These are phyloP conservation scores for Laburnicola sp. DNA, from an alignment of 2,329 filamentous ascomycete genomes.

Conservation along the genomic window DNA sequence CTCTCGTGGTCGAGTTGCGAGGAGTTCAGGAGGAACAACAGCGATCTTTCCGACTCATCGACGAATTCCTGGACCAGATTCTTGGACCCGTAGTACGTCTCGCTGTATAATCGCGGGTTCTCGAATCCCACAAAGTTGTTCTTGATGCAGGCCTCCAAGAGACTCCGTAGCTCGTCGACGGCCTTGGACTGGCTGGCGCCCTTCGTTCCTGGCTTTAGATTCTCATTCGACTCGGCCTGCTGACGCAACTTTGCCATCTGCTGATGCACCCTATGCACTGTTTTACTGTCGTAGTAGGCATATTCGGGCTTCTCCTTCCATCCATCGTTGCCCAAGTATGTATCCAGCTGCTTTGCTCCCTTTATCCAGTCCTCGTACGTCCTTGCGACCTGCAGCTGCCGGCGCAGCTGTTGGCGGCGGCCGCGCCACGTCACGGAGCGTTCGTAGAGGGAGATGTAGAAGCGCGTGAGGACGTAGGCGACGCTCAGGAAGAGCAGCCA, in stretches of 20 bases:
- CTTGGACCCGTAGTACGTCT: conserved; percentile 98
- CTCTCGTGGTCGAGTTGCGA: conserved; percentile 68
- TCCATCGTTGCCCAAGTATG: conserved; percentile 74
- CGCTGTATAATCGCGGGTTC: conserved; percentile 91
- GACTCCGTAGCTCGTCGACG: conserved; percentile 72
- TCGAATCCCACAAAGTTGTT: conserved; percentile 97
- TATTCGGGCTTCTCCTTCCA: conserved; percentile 77
- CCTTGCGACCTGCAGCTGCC: conserved; percentile 69
- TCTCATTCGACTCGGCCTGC: conserved; percentile 60
- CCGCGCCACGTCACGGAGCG: conserved; percentile 90
- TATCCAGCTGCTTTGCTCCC: conserved; percentile 77
- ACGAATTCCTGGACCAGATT: conserved; percentile 86
- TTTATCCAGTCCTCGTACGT: conserved; percentile 83
- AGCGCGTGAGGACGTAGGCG: conserved; percentile 76
- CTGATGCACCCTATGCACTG: conserved; percentile 73
- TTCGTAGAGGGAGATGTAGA: conserved; percentile 93
- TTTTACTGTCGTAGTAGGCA: conserved; percentile 85
- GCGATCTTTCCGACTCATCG: conserved; percentile 74
- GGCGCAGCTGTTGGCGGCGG: conserved; percentile 69
- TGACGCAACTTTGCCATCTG: conserved; percentile 69
- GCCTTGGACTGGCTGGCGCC: conserved; percentile 49
- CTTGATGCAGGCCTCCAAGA: conserved; percentile 91
- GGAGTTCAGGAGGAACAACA: conserved; percentile 70
- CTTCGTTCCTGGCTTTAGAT: conserved; percentile 36
- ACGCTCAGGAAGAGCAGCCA: conserved; percentile 77